Percentiles rank a stretch among this genome's conserved stretches.
Conservation (phyloP, 192 early-diverging fungal genomes). For the Coemansia asiatica region DNA sequence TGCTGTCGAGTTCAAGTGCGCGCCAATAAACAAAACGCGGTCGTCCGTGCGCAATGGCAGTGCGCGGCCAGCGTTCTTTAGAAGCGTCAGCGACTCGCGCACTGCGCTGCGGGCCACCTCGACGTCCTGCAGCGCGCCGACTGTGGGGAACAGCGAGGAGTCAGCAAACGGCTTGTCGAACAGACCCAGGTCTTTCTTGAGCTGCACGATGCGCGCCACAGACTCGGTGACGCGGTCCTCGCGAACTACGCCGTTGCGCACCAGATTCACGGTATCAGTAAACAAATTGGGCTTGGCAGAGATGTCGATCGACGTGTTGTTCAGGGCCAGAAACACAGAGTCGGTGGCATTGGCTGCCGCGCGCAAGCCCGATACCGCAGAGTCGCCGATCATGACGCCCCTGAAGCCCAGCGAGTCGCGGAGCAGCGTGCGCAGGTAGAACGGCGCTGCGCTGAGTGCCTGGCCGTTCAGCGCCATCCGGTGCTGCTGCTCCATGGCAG, state of each 20-base stretch:
- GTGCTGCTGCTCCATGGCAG: slow-evolving; percentile 59
- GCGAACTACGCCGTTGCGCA: slow-evolving; percentile 33
- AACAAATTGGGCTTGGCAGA: slow-evolving; percentile 51
- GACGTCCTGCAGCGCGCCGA: slow-evolving; percentile 55
- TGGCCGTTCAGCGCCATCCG: slow-evolving; percentile 55
- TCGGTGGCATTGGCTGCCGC: slow-evolving; percentile 51
- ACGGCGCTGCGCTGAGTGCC: slow-evolving; percentile 55
- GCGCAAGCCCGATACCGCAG: slow-evolving; percentile 19
- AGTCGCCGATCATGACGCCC: slow-evolving; percentile 60
- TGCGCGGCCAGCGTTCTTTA: slow-evolving; percentile 52
- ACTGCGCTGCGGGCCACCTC: slow-evolving; percentile 51
- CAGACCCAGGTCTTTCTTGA: slow-evolving; percentile 65
- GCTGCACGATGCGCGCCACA: slow-evolving; percentile 58
- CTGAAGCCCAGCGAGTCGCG: slow-evolving; percentile 58
- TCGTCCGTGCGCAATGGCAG: slow-evolving; percentile 54
- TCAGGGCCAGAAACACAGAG: slow-evolving; percentile 53
- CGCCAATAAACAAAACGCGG: slow-evolving; percentile 59
- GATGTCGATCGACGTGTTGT: slow-evolving; percentile 60
- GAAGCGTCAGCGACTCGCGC: slow-evolving; percentile 60
- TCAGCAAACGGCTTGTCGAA: slow-evolving; percentile 54
- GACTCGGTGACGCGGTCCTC: slow-evolving; percentile 56
- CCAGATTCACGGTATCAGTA: slow-evolving; percentile 39
- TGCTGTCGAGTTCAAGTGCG: slow-evolving; percentile 57
- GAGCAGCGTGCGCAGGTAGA: slow-evolving; percentile 55
- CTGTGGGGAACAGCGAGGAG: slow-evolving; percentile 23